These are phyloP conservation scores for Suhomyces anneliseae DNA, from an alignment of 1,139 yeast species.

Conservation along the genomic window DNA sequence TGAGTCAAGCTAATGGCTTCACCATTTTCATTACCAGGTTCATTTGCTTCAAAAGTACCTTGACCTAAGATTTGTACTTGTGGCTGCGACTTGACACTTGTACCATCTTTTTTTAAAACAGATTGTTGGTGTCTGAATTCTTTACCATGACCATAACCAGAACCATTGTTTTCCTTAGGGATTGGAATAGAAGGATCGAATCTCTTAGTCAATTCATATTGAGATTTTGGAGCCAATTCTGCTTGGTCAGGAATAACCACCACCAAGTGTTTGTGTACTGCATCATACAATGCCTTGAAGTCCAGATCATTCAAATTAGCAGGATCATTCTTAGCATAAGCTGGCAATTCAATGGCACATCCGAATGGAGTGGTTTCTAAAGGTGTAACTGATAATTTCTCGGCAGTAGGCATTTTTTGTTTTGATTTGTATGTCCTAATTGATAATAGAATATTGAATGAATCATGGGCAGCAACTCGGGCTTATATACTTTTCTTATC, in stretches of 20 bases:
- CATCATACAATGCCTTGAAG: slow-evolving; percentile 59
- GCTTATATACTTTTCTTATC: no score
- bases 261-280: slow-evolving; percentile 67
- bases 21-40: slow-evolving; percentile 64
- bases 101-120: slow-evolving; percentile 76
- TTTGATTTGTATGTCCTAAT: no score
- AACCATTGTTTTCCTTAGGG: slow-evolving; percentile 44
- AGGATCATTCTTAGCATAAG: slow-evolving; percentile 71
- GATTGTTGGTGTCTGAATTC: slow-evolving; percentile 78
- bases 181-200: slow-evolving; percentile 72
- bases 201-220: slow-evolving; percentile 68
- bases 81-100: slow-evolving; percentile 75
- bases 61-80: slow-evolving; percentile 89
- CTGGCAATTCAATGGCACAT: slow-evolving; percentile 62
- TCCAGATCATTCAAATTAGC: slow-evolving; percentile 63
- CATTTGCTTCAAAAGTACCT: slow-evolving; percentile 67
- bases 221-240: slow-evolving; percentile 66
- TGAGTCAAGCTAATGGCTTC: slow-evolving; percentile 65
- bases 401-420: slow-evolving; percentile 24
- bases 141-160: slow-evolving; percentile 81
- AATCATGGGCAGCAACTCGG: background rate
- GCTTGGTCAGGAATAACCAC: slow-evolving; percentile 71
- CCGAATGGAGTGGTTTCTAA: slow-evolving; percentile 60
- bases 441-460: background rate
- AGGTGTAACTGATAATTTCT: slow-evolving; percentile 42